These are phyloP conservation scores for Fusarium abutilonis DNA, from an alignment of 2,329 filamentous ascomycete genomes.

Conservation along the genomic window DNA sequence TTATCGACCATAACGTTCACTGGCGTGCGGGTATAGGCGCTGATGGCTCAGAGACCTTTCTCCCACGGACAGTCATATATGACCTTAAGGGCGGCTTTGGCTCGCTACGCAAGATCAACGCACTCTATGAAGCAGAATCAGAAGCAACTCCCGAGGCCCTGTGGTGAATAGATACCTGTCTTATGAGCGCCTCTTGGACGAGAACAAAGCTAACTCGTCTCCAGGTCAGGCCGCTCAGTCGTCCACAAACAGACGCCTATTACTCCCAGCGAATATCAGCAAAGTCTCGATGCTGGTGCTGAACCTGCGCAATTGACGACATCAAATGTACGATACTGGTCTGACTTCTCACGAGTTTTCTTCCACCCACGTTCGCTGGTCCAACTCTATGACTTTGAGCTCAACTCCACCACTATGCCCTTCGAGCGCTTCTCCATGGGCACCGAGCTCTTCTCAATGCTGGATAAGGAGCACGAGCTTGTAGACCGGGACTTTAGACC, in stretches of 20 bases:
- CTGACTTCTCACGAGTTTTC: slow-evolving; percentile 92
- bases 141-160: slow-evolving; percentile 48
- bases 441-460: slow-evolving; percentile 75
- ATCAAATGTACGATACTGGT: slow-evolving; percentile 90
- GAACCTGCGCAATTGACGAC: slow-evolving; percentile 72
- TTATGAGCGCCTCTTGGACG: neutral
- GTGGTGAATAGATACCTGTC: slow-evolving; percentile 46
- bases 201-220: neutral
- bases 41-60: slow-evolving; percentile 90
- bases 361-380: slow-evolving; percentile 90
- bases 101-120: slow-evolving; percentile 85
- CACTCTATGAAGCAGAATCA: slow-evolving; percentile 75
- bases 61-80: slow-evolving; percentile 90
- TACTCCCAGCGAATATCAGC: slow-evolving; percentile 77
- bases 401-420: slow-evolving; percentile 81
- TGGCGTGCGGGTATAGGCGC: slow-evolving; percentile 85
- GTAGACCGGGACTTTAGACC: slow-evolving; percentile 89
- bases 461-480: slow-evolving; percentile 85
- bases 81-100: slow-evolving; percentile 96
- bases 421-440: slow-evolving; percentile 92
- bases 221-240: slow-evolving; percentile 72
- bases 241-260: slow-evolving; percentile 76
- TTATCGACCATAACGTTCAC: slow-evolving; percentile 71
- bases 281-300: slow-evolving; percentile 77
- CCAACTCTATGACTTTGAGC: slow-evolving; percentile 86